phyloP scores from a whole-genome alignment of 805 yeast genomes.

The Monosporozyma aerobia region DNA sequence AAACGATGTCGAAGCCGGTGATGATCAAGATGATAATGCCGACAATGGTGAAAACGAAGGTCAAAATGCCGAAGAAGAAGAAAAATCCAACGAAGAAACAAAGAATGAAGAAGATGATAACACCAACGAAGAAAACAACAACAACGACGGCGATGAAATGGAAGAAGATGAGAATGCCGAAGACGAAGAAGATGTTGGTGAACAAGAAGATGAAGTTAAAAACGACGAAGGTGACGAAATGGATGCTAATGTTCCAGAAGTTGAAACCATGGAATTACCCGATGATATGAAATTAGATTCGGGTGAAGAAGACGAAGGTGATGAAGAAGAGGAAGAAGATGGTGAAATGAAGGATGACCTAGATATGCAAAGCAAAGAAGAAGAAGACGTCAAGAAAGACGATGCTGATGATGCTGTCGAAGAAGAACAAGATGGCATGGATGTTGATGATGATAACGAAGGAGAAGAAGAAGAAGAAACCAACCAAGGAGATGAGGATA shows the following conservation, averaged over 20 bases:
- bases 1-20: constrained; percentile 35
- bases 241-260: constrained; percentile 69
- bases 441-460: constrained; percentile 20
- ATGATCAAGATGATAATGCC: constrained; percentile 26
- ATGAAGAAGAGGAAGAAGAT: constrained; percentile 34
- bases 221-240: constrained; percentile 61
- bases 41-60: constrained; percentile 33
- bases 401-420: constrained; percentile 32
- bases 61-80: constrained; percentile 29
- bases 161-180: constrained; percentile 47
- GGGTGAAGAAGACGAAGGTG: constrained; percentile 51
- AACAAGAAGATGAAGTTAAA: constrained; percentile 69
- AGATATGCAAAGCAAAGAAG: constrained; percentile 34
- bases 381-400: constrained; percentile 61
- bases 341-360: constrained; percentile 31
- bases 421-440: constrained; percentile 31
- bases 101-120: constrained; percentile 26
- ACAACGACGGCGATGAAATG: constrained; percentile 43
- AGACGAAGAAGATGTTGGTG: constrained; percentile 67
- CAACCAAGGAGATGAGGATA: constrained; percentile 32
- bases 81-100: constrained; percentile 31
- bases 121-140: constrained; percentile 32
- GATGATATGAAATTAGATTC: constrained; percentile 86
- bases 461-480: constrained; percentile 35
- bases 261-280: constrained; percentile 81